These are phyloP conservation scores for Xylariales sp. DNA, from an alignment of 2,329 filamentous ascomycete genomes.

Conservation along the genomic window DNA sequence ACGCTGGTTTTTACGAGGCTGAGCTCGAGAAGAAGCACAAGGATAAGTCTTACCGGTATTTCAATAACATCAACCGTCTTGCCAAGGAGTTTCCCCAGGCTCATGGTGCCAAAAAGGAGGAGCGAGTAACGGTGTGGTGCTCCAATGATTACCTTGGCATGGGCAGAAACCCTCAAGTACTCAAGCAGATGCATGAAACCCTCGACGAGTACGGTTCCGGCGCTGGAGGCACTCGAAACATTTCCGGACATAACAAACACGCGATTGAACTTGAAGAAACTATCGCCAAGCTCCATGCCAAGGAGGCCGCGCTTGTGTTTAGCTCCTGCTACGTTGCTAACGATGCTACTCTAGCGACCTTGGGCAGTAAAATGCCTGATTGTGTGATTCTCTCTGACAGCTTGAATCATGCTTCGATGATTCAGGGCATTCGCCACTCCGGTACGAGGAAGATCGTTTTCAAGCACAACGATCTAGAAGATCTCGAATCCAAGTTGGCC, in stretches of 20 bases:
- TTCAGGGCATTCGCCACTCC: slow-evolving; percentile 97
- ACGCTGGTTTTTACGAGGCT: slow-evolving; percentile 85
- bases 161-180: slow-evolving; percentile 88
- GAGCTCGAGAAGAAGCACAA: slow-evolving; percentile 99
- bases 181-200: slow-evolving; percentile 93
- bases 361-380: slow-evolving; percentile 96
- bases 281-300: slow-evolving; percentile 87
- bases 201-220: slow-evolving; percentile 95
- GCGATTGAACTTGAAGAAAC: slow-evolving; percentile 85
- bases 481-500: slow-evolving; percentile 91
- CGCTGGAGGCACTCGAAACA: slow-evolving; percentile 95
- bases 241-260: slow-evolving; percentile 97
- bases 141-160: slow-evolving; percentile 99
- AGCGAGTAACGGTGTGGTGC: slow-evolving; percentile 97
- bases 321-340: slow-evolving; percentile 99
- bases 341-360: slow-evolving; percentile 92
- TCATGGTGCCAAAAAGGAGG: slow-evolving; percentile 85
- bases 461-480: slow-evolving; percentile 96
- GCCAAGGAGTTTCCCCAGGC: slow-evolving; percentile 96
- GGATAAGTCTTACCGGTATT: slow-evolving; percentile 99
- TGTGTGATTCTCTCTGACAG: slow-evolving; percentile 99
- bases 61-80: slow-evolving; percentile 99
- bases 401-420: slow-evolving; percentile 98
- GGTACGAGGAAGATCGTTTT: slow-evolving; percentile 98
- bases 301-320: slow-evolving; percentile 93